Evolutionary conservation across 305 asterid genomes (phyloP).

Genomic region (Solanum chacoense): DNA sequence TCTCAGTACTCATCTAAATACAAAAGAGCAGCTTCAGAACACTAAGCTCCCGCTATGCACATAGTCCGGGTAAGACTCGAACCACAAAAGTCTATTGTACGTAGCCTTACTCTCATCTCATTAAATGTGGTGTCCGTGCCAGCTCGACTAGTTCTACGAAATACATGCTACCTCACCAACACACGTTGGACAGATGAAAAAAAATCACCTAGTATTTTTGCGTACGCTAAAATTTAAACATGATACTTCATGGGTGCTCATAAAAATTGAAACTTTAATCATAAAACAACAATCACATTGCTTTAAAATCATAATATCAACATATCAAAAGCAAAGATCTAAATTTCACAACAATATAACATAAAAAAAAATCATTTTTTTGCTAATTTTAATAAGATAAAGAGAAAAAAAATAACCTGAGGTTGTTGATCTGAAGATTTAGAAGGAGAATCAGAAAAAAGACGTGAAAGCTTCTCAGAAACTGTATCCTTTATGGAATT

Average conservation of each 20-base stretch:
- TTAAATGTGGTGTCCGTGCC: background rate
- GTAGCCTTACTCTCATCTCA: background rate
- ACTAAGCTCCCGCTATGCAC: background rate
- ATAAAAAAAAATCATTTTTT: background rate
- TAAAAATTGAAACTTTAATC: background rate
- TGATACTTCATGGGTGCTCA: background rate
- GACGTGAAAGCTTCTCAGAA: conserved; percentile 56
- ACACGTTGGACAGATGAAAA: background rate
- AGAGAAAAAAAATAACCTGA: conserved; percentile 34
- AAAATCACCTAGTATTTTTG: background rate
- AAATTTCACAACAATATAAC: background rate
- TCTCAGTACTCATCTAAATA: background rate
- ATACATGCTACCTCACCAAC: background rate
- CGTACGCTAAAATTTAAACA: background rate
- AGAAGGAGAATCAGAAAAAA: conserved; percentile 75
- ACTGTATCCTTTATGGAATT: conserved; percentile 57
- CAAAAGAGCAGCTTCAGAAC: background rate
- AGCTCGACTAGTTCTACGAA: background rate
- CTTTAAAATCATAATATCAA: background rate
- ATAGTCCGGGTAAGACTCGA: rapidly evolving
- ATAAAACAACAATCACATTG: background rate
- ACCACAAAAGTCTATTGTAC: background rate
- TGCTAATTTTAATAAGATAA: background rate
- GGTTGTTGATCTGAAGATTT: conserved; percentile 35
- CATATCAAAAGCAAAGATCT: conserved; percentile 8